Evolutionary conservation across 805 yeast genomes (phyloP), one percentile per base, ranked within the genome.

Genomic region (Candida succiphila): DNA sequence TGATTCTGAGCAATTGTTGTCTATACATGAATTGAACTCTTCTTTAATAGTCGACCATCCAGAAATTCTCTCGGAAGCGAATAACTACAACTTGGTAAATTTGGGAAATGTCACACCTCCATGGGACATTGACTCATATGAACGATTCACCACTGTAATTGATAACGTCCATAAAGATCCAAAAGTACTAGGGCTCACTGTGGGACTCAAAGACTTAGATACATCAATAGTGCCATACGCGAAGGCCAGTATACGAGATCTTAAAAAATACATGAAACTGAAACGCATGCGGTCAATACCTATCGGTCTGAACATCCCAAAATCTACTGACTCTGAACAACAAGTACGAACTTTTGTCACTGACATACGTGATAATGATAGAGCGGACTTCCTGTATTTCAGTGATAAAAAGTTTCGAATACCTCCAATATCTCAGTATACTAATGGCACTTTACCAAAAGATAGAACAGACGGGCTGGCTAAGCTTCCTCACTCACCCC

Each of bases 201-300:
- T 47, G 57, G 23, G 10, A 10, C 4, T 94, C 7, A 79, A 79
- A 56, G 82, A 79, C 49, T 61, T 61, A 33, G n/a, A n/a, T n/a
- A n/a, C n/a, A n/a, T n/a, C n/a, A n/a, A n/a, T n/a, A n/a, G n/a
- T n/a, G n/a, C 67, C 96, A 4, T 85, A 75, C 55, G 88, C 86
- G 34, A 88, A 87, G 66, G 94, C 96, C 7, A 92, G 95, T 7
- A 68, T 87, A 36, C 75, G 96, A 55, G 96, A 88, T 56, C 65
- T 72, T 45, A 87, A 85, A 61, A 53, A 64, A 20, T 84, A 89
- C 59, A 75, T 88, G 45, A 58, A 33, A 4, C 23, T 34, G 14
- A 51, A 50, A 32, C 42, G 48, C 4, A 57, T 56, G 42, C 45
- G 67, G 32, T 20, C 38, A 3, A 51, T 63, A 14, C 67, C 70